Evolutionary conservation across 306 rosid species (phyloP), one percentile per base, ranked within the genome.

Genomic region (Corylus avellana): DNA sequence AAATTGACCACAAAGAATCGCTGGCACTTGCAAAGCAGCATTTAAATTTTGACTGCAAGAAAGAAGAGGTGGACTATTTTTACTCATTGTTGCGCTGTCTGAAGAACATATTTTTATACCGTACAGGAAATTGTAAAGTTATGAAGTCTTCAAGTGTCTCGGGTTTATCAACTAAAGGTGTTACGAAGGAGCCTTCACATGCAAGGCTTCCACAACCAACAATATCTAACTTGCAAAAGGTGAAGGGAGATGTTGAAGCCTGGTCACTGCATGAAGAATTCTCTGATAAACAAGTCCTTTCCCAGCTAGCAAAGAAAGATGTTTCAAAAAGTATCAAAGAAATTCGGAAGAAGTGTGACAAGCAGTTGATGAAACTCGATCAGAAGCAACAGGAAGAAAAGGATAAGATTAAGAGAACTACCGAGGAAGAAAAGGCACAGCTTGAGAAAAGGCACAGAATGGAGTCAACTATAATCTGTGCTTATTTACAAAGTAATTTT

Each of bases 31-130:
- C 97, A n/a, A 93, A 80, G 77, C 79, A 85, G 76, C 68, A 85
- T 85, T 84, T 94, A 70, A 84, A 89, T 58, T 92, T 92, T 75
- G 78, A 56, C 71, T 94, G 97, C 85, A 86, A 80, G 76, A 92
- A 80, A 81, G 87, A 79, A 39, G 97, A 92, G 83, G 89, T 77
- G 46, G 88, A 91, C 22, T 87, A 63, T 61, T 78, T 85, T 59
- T 86, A 83, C 86, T 92, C 93, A 39, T 79, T 77, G 89, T 48
- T 94, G 79, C 84, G 91, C 61, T 94, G 97, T 81, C 86, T 94
- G 44, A 94, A 86, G 88, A 86, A 63, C 79, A 76, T 82, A 64
- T 92, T 90, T 87, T 59, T 51, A 55, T 76, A 85, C 70, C 86
- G 81, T 74, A 76, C 84, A 48, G 81, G 86, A 70, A 59, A n/a